Conservation (phyloP, 139 green algal genomes). For the Monoraphidium neglectum region DNA sequence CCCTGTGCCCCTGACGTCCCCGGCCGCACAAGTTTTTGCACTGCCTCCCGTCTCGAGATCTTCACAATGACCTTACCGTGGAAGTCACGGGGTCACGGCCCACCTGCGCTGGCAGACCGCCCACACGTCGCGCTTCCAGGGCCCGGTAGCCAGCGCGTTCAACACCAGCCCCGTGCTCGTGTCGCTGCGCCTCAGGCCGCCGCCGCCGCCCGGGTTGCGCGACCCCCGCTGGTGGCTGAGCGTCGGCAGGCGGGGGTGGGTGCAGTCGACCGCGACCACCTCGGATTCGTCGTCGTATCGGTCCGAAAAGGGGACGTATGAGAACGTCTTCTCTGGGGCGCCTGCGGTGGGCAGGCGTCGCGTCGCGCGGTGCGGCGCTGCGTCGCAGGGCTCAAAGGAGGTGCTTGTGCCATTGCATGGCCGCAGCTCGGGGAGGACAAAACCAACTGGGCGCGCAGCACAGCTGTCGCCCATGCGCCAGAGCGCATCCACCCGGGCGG, state of each 20-base stretch:
- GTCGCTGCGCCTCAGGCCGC: conserved; percentile 36
- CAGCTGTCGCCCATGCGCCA: neutral
- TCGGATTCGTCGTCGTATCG: conserved; percentile 10
- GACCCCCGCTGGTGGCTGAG: conserved; percentile 66
- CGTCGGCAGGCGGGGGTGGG: conserved; percentile 46
- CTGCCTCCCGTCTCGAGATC: too few relatives aligned
- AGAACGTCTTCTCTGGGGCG: neutral
- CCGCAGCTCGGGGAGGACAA: too few relatives aligned
- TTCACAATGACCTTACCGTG: too few relatives aligned
- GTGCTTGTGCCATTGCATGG: too few relatives aligned
- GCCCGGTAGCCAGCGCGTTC: conserved; percentile 35
- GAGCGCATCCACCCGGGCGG: neutral
- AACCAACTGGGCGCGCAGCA: too few relatives aligned
- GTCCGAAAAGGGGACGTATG: neutral
- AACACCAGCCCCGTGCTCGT: conserved; percentile 61
- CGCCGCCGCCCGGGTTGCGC: conserved; percentile 62
- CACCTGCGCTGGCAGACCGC: neutral
- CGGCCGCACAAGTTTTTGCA: too few relatives aligned
- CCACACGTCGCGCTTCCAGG: conserved; percentile 9
- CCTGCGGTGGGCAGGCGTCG: too few relatives aligned
- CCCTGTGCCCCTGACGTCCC: too few relatives aligned
- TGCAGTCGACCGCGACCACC: conserved; percentile 56
- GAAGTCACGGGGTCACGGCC: too few relatives aligned
- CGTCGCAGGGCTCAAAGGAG: too few relatives aligned
- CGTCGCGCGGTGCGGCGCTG: too few relatives aligned